Evolutionary conservation across 2,329 filamentous ascomycete genomes (phyloP).

Genomic region (Pseudocercospora musae): DNA sequence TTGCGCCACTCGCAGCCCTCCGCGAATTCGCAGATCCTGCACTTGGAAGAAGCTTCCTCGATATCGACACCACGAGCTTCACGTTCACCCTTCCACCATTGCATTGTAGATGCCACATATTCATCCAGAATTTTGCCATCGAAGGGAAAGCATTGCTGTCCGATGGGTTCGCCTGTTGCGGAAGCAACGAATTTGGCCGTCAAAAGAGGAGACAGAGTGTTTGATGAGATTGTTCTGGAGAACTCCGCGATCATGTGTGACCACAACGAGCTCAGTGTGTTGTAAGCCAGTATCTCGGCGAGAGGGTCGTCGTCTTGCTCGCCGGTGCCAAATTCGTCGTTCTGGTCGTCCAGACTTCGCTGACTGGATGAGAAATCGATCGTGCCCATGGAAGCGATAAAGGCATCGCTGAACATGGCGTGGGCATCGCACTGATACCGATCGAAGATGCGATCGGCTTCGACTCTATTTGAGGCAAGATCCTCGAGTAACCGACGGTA

Average conservation of each 20-base stretch:
- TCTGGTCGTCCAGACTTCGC: background rate
- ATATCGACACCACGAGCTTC: conserved; percentile 71
- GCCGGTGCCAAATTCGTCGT: conserved; percentile 41
- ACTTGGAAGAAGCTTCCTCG: conserved; percentile 80
- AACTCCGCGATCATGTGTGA: conserved; percentile 61
- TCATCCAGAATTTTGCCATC: conserved; percentile 60
- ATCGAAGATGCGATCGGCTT: conserved; percentile 64
- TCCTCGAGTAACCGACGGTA: conserved; percentile 82
- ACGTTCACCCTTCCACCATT: conserved; percentile 84
- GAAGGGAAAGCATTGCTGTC: conserved; percentile 62
- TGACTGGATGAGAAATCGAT: conserved; percentile 50
- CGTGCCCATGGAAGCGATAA: conserved; percentile 73
- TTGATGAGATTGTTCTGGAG: conserved; percentile 36
- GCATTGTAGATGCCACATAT: conserved; percentile 68
- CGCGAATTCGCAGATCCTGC: conserved; percentile 76
- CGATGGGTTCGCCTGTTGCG: conserved; percentile 51
- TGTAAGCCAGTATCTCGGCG: conserved; percentile 55
- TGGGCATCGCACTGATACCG: conserved; percentile 69
- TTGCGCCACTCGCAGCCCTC: conserved; percentile 75
- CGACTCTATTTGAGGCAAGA: conserved; percentile 67
- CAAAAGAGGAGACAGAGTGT: conserved; percentile 53
- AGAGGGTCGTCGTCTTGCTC: conserved; percentile 38
- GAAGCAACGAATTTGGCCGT: conserved; percentile 54
- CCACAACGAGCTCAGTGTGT: conserved; percentile 61
- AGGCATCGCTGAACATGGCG: conserved; percentile 69